Evolutionary conservation across 2,329 filamentous ascomycete genomes (phyloP).

Genomic region (Neopestalotiopsis rosae): DNA sequence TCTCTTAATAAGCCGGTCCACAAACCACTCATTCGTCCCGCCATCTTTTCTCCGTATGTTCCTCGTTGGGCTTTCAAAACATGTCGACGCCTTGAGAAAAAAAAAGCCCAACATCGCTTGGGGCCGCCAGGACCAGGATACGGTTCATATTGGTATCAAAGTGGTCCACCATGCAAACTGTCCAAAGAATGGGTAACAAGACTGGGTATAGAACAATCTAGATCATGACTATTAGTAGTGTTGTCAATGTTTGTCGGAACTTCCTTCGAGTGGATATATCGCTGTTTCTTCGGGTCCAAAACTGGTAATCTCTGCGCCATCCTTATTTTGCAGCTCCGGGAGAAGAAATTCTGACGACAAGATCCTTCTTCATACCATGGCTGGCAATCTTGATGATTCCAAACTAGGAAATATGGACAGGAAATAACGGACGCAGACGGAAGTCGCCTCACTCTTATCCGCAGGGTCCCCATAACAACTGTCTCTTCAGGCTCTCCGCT

Average conservation of each 20-base stretch:
- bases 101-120: conserved; percentile 29
- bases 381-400: conserved; percentile 38
- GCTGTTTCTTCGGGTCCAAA: neutral
- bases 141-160: neutral
- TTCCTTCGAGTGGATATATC: neutral
- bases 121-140: conserved; percentile 19
- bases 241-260: neutral
- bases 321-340: neutral
- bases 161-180: neutral
- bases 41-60: neutral
- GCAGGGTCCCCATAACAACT: conserved; percentile 19
- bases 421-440: conserved; percentile 46
- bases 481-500: neutral
- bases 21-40: conserved; percentile 1
- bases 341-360: neutral
- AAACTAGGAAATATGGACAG: conserved; percentile 46
- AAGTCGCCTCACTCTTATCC: conserved; percentile 17
- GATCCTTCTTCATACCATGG: neutral
- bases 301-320: neutral
- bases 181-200: neutral
- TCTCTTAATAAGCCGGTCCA: neutral
- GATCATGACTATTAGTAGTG: neutral
- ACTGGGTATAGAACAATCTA: neutral
- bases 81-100: conserved; percentile 36
- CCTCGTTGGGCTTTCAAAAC: conserved; percentile 29